These are phyloP conservation scores for Saccharomycopsis sp. DNA, from an alignment of 805 yeast species.

Conservation along the genomic window DNA sequence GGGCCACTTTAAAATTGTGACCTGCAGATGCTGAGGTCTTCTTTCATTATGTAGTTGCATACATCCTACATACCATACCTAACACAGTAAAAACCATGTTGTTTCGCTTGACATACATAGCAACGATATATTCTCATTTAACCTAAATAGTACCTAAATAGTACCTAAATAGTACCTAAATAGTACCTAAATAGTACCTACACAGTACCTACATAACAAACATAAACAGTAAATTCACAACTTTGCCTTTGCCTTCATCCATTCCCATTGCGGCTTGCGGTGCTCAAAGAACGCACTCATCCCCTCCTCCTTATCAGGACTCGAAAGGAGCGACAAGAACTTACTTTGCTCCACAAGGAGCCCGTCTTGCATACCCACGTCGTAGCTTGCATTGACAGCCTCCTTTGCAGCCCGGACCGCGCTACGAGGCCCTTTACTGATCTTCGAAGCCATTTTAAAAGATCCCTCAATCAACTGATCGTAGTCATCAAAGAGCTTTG, in stretches of 20 bases:
- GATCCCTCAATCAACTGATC: conserved; percentile 35
- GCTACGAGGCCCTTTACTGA: conserved; percentile 36
- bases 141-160: too few relatives aligned
- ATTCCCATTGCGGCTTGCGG: conserved; percentile 3
- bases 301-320: conserved; percentile 5
- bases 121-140: too few relatives aligned
- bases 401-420: conserved; percentile 43
- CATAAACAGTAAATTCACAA: neutral
- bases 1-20: too few relatives aligned
- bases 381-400: conserved; percentile 30
- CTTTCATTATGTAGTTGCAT: too few relatives aligned
- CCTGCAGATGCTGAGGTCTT: too few relatives aligned
- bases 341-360: neutral
- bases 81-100: too few relatives aligned
- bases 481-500: conserved; percentile 35
- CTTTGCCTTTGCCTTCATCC: conserved; percentile 1
- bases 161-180: too few relatives aligned
- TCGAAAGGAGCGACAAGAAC: neutral
- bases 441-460: conserved; percentile 36
- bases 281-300: conserved; percentile 6
- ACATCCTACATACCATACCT: too few relatives aligned
- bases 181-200: too few relatives aligned
- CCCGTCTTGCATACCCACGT: neutral
- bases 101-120: too few relatives aligned
- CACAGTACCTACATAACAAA: too few relatives aligned